Percentiles rank a stretch among this genome's conserved stretches.
Evolutionary conservation across 768 basidiomycete species (phyloP).

Genomic region (Piloderma croceum): DNA sequence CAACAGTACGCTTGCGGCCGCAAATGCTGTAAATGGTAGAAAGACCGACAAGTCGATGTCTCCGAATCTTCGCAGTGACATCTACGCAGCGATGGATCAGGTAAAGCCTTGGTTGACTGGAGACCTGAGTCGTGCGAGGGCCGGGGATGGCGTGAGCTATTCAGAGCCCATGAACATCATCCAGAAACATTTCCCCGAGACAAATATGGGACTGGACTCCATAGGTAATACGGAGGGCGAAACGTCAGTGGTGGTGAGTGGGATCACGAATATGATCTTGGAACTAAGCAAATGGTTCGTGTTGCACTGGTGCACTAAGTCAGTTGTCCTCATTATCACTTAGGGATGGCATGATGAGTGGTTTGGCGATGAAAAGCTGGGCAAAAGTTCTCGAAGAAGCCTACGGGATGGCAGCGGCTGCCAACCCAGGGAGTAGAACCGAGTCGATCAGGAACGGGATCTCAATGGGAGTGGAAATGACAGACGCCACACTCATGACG

Average conservation of each 20-base stretch:
- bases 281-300: conserved; percentile 54
- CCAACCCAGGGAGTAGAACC: conserved; percentile 13
- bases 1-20: conserved; percentile 34
- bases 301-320: too few species aligned
- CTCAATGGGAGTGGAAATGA: too few species aligned
- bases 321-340: too few species aligned
- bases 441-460: too few species aligned
- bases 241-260: conserved; percentile 44
- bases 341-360: conserved; percentile 51
- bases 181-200: conserved; percentile 46
- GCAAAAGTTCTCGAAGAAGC: conserved; percentile 42
- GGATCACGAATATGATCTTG: conserved; percentile 48
- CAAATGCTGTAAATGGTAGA: conserved; percentile 18
- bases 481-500: conserved; percentile 46
- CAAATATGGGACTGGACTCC: conserved; percentile 40
- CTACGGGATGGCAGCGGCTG: conserved; percentile 25
- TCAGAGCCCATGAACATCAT: conserved; percentile 37
- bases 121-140: conserved; percentile 32
- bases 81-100: conserved; percentile 45
- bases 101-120: conserved; percentile 42
- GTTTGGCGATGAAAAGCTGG: conserved; percentile 54
- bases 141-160: conserved; percentile 52
- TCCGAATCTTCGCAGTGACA: conserved; percentile 45
- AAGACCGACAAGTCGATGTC: conserved; percentile 36
- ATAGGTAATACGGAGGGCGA: conserved; percentile 45